A percentile compares a stretch with the other conserved stretches of the same genome.
Conservation (phyloP, 129 eudicot species). For the Arctium lappa region DNA sequence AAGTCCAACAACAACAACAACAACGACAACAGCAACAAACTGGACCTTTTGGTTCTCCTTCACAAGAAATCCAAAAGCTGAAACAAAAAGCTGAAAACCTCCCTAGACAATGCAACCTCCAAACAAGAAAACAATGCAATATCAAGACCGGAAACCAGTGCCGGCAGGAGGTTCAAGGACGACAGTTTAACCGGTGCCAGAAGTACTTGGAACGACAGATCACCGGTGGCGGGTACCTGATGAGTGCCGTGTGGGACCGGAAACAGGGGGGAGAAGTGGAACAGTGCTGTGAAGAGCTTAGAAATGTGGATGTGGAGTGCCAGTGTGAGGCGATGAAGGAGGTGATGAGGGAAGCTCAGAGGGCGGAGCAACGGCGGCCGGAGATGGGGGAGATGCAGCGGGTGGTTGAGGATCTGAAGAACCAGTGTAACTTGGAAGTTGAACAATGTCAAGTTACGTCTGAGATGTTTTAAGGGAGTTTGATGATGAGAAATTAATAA, state of each 20-base stretch:
- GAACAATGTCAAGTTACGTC: not conserved
- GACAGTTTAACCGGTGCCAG: not conserved
- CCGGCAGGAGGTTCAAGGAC: slow-evolving; percentile 10
- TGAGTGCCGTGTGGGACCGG: not conserved
- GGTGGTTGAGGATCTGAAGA: not conserved
- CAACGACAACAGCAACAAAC: not conserved
- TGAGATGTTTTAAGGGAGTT: not conserved
- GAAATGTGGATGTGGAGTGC: not conserved
- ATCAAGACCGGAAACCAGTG: slow-evolving; percentile 7
- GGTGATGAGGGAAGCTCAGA: not conserved
- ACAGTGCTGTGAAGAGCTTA: slow-evolving; percentile 24
- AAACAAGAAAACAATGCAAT: slow-evolving; percentile 1
- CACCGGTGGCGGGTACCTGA: not conserved
- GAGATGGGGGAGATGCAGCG: not conserved
- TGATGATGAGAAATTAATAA: not conserved
- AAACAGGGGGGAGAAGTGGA: not conserved
- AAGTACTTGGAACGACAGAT: not conserved
- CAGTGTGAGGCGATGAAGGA: not conserved
- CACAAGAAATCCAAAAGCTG: slow-evolving; percentile 6
- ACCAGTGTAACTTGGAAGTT: not conserved
- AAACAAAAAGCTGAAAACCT: slow-evolving; percentile 23
- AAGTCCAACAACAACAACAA: not conserved
- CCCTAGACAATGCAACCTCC: slow-evolving; percentile 22
- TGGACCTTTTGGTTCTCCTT: not conserved
- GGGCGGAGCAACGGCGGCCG: not conserved